Percentiles rank a stretch among this genome's conserved stretches.
These are phyloP conservation scores for Rosellinia necatrix DNA, from an alignment of 2,329 filamentous ascomycete species.

Conservation along the genomic window DNA sequence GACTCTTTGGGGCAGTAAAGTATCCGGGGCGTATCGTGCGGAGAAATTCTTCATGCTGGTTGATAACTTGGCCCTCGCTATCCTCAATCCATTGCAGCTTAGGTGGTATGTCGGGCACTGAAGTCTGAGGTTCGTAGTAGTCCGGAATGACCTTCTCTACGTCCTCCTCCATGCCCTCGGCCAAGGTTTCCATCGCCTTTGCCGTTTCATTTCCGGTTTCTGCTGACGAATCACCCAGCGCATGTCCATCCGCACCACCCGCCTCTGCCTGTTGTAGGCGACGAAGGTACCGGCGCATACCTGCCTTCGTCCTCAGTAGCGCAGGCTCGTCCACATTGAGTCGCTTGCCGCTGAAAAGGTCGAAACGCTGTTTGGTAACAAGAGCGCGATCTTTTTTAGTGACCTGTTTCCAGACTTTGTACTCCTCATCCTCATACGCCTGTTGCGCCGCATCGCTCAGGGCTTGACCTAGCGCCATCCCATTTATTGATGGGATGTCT, in stretches of 20 bases:
- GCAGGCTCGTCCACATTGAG: constrained; percentile 89
- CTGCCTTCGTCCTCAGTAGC: constrained; percentile 79
- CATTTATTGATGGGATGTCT: constrained; percentile 74
- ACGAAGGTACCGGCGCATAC: constrained; percentile 86
- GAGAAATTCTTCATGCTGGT: constrained; percentile 84
- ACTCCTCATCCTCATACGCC: constrained; percentile 87
- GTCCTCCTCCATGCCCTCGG: constrained; percentile 92
- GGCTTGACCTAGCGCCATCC: constrained; percentile 65
- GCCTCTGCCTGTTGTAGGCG: constrained; percentile 73
- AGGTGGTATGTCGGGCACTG: constrained; percentile 80
- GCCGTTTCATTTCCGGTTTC: constrained; percentile 53
- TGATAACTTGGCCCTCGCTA: constrained; percentile 83
- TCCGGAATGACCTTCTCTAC: constrained; percentile 85
- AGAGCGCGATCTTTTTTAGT: constrained; percentile 94
- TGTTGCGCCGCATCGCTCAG: constrained; percentile 73
- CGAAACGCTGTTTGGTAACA: constrained; percentile 82
- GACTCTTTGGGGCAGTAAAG: constrained; percentile 76
- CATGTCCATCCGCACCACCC: constrained; percentile 47
- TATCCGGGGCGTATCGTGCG: constrained; percentile 74
- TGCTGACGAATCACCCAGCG: constrained; percentile 49
- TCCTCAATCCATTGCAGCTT: constrained; percentile 89
- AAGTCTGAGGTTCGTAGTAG: constrained; percentile 88
- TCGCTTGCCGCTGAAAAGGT: constrained; percentile 82
- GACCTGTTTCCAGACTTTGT: constrained; percentile 98
- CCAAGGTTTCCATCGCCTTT: constrained; percentile 73